Evolutionary conservation across 768 basidiomycete species (phyloP).

Genomic region (Rhizopogon vesiculosus): DNA sequence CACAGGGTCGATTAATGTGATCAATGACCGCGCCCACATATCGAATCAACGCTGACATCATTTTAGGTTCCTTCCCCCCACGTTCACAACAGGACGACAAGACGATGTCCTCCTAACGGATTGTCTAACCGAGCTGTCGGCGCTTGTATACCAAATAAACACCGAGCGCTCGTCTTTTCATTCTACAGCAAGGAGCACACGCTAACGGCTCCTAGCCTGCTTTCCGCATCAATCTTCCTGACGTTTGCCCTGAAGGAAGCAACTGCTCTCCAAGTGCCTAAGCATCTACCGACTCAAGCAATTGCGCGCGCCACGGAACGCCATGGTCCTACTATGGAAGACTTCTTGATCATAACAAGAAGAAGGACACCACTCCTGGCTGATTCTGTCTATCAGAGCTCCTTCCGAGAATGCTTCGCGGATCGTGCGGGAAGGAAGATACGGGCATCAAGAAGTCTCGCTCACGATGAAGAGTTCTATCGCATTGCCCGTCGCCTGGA

Average conservation of each 20-base stretch:
- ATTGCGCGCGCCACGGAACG: constrained; percentile 39
- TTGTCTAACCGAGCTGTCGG: constrained; percentile 14
- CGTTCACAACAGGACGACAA: constrained; percentile 20
- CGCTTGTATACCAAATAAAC: background rate
- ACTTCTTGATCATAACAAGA: constrained; percentile 38
- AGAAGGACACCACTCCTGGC: constrained; percentile 47
- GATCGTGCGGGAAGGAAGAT: constrained; percentile 26
- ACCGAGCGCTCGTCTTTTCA: constrained; percentile 1
- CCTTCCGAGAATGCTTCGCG: constrained; percentile 24
- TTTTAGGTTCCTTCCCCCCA: constrained; percentile 18
- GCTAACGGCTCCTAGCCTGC: constrained; percentile 31
- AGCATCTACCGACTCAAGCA: constrained; percentile 44
- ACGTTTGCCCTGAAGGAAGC: constrained; percentile 49
- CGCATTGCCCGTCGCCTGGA: constrained; percentile 20
- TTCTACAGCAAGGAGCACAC: constrained; percentile 17
- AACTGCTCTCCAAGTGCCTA: constrained; percentile 37
- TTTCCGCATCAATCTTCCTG: constrained; percentile 45
- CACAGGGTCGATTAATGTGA: constrained; percentile 21
- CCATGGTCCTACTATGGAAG: constrained; percentile 50
- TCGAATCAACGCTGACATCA: constrained; percentile 12
- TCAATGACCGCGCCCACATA: constrained; percentile 10
- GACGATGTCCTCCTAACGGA: constrained; percentile 12
- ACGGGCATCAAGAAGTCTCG: constrained; percentile 28
- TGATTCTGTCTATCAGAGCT: constrained; percentile 31
- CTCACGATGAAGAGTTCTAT: constrained; percentile 35